phyloP scores from a whole-genome alignment of 768 basidiomycete genomes.

The Serendipita sp. region DNA sequence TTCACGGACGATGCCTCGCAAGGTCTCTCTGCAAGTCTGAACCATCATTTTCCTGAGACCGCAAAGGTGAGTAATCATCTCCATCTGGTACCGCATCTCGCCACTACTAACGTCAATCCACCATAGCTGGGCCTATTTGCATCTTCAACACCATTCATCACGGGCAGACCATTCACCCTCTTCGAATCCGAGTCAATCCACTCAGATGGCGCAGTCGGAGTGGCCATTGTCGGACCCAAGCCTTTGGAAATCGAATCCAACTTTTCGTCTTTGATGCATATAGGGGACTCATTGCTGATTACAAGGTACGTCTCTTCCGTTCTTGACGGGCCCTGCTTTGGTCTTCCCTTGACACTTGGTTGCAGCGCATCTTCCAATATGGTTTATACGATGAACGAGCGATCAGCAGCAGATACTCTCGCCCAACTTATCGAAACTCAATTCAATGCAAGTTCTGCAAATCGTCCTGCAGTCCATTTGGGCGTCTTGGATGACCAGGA shows the following conservation, averaged over 20 bases:
- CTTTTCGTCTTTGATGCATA: neutral
- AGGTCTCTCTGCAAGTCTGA: neutral
- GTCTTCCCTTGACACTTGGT: too few species aligned
- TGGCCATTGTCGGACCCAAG: conserved; percentile 28
- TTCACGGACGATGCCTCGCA: neutral
- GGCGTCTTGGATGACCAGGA: neutral
- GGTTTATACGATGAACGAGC: neutral
- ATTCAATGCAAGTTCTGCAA: neutral
- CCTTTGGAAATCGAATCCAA: neutral
- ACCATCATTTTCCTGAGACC: conserved; percentile 5
- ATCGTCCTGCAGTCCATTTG: neutral
- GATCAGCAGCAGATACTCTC: neutral
- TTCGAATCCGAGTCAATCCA: conserved; percentile 21
- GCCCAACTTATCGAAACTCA: neutral
- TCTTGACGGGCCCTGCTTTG: neutral
- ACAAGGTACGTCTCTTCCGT: neutral
- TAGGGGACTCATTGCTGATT: neutral
- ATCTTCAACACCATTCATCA: conserved; percentile 65
- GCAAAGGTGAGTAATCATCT: neutral
- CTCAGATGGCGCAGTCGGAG: conserved; percentile 53
- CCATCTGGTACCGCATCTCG: too few species aligned
- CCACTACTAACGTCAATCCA: neutral
- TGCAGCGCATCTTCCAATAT: neutral
- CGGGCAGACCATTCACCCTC: conserved; percentile 57
- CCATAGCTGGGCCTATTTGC: conserved; percentile 51